Evolutionary conservation across 2,329 filamentous ascomycete genomes (phyloP).

Genomic region (Trichoderma sp.): DNA sequence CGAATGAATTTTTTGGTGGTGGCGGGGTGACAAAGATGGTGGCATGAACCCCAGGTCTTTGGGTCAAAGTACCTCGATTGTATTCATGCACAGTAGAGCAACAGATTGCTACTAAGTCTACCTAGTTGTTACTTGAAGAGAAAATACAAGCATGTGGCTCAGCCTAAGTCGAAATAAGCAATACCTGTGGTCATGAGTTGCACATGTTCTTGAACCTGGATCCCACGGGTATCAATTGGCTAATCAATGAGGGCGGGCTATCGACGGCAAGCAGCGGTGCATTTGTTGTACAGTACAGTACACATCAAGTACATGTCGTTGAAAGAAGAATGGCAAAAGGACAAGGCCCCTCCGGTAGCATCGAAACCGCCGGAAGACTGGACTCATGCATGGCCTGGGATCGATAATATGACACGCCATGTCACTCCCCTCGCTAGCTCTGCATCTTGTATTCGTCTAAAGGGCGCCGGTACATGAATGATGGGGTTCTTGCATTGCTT

Average conservation of each 20-base stretch:
- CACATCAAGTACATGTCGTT: background rate
- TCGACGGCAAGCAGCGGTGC: background rate
- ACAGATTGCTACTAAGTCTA: too few species aligned
- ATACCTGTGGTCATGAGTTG: background rate
- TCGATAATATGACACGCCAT: background rate
- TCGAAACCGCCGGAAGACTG: background rate
- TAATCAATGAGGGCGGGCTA: background rate
- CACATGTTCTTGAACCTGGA: background rate
- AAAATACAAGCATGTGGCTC: background rate
- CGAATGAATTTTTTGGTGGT: background rate
- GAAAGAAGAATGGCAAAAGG: background rate
- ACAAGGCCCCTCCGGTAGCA: background rate
- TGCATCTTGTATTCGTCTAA: background rate
- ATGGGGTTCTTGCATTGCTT: background rate
- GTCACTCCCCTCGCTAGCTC: background rate
- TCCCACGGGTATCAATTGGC: background rate
- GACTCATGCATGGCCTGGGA: background rate
- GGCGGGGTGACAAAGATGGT: slow-evolving; percentile 1
- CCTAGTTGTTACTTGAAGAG: background rate
- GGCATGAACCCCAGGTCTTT: background rate
- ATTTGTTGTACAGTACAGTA: too few species aligned
- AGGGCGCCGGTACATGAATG: background rate
- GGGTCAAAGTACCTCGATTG: background rate
- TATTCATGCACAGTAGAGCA: background rate
- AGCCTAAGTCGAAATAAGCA: background rate